Base-by-base conservation (phyloP, 208 protist genomes). In the Leishmania guyanensis region DNA sequence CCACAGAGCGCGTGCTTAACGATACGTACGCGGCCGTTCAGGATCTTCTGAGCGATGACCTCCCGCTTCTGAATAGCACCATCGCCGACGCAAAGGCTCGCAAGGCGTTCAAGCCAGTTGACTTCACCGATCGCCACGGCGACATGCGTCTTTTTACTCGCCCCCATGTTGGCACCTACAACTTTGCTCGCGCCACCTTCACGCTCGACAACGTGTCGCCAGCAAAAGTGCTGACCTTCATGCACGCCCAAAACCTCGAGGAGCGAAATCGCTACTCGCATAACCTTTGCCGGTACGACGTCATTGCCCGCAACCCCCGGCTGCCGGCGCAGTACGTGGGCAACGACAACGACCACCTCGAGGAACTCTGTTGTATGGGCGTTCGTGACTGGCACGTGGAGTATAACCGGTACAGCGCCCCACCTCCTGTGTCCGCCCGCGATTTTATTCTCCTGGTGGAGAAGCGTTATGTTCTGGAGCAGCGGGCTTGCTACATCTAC, bases 391-490 rank as follows among this genome's bases (percentile, higher is more conserved):
- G 89, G 88, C 83, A 91, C 75, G 86, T 97, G 33, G 87, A 97
- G 83, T 89, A 93, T 80, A 87, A 92, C 70, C 76, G 89, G 69
- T 95, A 93, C 84, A 85, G 82, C 71, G 90, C 92, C 20, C 94
- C 94, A 8, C 92, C 94, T 2, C 92, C 94, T 22, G 89, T 96
- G 33, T 78, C 94, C 17, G 72, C 86, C 16, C 89, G 92, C 60
- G 91, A 96, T 72, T 93, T 96, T 81, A 85, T 95, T 65, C 91
- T 90, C 81, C 78, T 95, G 16, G 75, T 92, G 8, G 94, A 95
- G 82, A 93, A 93, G 84, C 90, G 87, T 56, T 95, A 93, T 86
- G 89, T 92, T 62, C 85, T 90, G 53, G 84, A 88, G 74, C 89
- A 94, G 68, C 79, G 93, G 56, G 77, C 82, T 50, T 91, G 90